Evolutionary conservation across 768 basidiomycete genomes (phyloP).

Genomic region (Hygrocybe coccinea): DNA sequence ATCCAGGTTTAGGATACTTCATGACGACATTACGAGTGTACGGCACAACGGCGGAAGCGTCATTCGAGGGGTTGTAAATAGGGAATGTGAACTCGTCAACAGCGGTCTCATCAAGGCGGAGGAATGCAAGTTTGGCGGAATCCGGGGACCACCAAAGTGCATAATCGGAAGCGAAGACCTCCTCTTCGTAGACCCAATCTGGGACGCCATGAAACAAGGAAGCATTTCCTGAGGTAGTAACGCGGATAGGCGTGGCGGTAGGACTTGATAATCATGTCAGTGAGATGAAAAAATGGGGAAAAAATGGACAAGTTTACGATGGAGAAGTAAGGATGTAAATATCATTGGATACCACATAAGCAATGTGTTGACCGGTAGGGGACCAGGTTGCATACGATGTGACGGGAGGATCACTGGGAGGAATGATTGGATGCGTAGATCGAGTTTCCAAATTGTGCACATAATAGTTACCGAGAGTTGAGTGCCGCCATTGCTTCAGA

Average conservation of each 20-base stretch:
- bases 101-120: slow-evolving; percentile 80
- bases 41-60: slow-evolving; percentile 66
- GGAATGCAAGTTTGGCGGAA: slow-evolving; percentile 71
- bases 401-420: slow-evolving; percentile 62
- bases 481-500: slow-evolving; percentile 87
- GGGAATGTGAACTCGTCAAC: slow-evolving; percentile 87
- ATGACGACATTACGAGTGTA: slow-evolving; percentile 71
- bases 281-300: neutral
- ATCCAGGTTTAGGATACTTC: slow-evolving; percentile 88
- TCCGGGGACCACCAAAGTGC: slow-evolving; percentile 93
- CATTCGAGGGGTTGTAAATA: slow-evolving; percentile 81
- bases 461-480: slow-evolving; percentile 87
- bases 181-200: slow-evolving; percentile 98
- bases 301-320: slow-evolving; percentile 41
- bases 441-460: slow-evolving; percentile 74
- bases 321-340: slow-evolving; percentile 76
- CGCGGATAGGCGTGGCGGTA: slow-evolving; percentile 52
- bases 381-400: slow-evolving; percentile 86
- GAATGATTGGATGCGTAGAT: slow-evolving; percentile 63
- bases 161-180: slow-evolving; percentile 67
- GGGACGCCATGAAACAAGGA: slow-evolving; percentile 92
- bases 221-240: slow-evolving; percentile 77
- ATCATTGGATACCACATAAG: slow-evolving; percentile 83
- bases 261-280: slow-evolving; percentile 20
- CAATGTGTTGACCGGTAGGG: slow-evolving; percentile 76